These are phyloP conservation scores for Pachysandra terminalis DNA, from an alignment of 164 flowering plant genomes.

Conservation along the genomic window DNA sequence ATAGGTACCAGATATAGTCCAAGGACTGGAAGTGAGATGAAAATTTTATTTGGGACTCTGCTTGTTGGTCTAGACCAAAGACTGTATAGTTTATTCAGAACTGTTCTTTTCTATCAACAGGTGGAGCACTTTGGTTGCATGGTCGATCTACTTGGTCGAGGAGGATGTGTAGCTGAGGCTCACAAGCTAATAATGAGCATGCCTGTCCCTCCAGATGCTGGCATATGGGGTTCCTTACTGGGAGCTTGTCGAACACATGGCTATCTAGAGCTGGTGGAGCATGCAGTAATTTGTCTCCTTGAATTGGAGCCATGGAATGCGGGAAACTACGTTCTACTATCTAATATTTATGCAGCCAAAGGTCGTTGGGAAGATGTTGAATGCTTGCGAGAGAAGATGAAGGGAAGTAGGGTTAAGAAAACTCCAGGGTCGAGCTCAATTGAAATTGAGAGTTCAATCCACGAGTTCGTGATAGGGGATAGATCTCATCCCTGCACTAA, in stretches of 20 bases:
- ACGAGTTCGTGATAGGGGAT: constrained; percentile 27
- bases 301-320: constrained; percentile 26
- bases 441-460: constrained; percentile 18
- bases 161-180: constrained; percentile 24
- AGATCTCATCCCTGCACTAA: constrained; percentile 17
- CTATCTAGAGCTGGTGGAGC: constrained; percentile 25
- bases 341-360: constrained; percentile 28
- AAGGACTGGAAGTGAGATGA: no score
- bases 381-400: constrained; percentile 27
- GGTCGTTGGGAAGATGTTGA: constrained; percentile 25
- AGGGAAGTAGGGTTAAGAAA: constrained; percentile 19
- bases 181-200: constrained; percentile 19
- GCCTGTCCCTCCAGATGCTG: constrained; percentile 24
- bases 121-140: constrained; percentile 36
- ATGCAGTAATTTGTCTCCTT: constrained; percentile 19
- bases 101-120: constrained; percentile 6
- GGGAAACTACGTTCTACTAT: constrained; percentile 26
- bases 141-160: constrained; percentile 33
- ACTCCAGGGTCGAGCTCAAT: constrained; percentile 31
- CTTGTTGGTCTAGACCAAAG: no score
- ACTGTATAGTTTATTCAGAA: neutral
- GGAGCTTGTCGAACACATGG: constrained; percentile 30
- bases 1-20: no score
- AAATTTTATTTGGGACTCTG: no score
- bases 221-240: constrained; percentile 30